Base-by-base conservation (phyloP, 495 filamentous ascomycete species). In the Aeminium ludgeri region DNA sequence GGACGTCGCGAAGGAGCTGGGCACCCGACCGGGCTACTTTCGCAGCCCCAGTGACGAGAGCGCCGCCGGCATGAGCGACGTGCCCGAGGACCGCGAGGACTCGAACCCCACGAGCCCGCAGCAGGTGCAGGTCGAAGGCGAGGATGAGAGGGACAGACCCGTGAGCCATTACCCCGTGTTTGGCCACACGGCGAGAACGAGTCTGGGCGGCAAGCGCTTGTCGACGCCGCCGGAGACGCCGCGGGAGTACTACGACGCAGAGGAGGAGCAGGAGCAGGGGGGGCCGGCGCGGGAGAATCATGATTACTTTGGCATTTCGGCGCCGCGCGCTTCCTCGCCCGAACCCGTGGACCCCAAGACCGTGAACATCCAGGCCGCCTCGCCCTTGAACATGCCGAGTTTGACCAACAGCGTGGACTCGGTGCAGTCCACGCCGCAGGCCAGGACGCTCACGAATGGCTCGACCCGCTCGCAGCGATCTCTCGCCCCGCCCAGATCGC, bases 1-100 rank as follows among this genome's bases (percentile, higher is more conserved):
- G 42, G 82, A 80, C 27, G 81, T 86, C 31, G 80, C 80, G 19
- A 78, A 80, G 49, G 86, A 70, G 50, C 74, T 74, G 55, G 81
- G 65, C 49, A 71, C 68, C 44, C 70, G 82, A 37, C 80, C 81
- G 2, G 77, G 74, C 19, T 91, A 82, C 58, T 80, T 80, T 50
- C 72, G 80, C 3, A 48, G 45, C 25, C 38, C 16, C 17, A 25
- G 38, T 2, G 36, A 16, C 15, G 41, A 49, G 1, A 25, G 36
- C 12, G 28, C 29, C 3, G n/a, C n/a, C n/a, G n/a, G n/a, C n/a
- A 27, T 41, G 37, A 16, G 18, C n/a, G 39, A 31, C n/a, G 25
- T 66, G 60, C 20, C 60, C 59, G 44, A 68, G 62, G 25, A 53
- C 63, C 46, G 51, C 50, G 15, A 64, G 34, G 40, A 42, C 34